Conservation (phyloP, 805 yeast species). For the Lachancea sp. region DNA sequence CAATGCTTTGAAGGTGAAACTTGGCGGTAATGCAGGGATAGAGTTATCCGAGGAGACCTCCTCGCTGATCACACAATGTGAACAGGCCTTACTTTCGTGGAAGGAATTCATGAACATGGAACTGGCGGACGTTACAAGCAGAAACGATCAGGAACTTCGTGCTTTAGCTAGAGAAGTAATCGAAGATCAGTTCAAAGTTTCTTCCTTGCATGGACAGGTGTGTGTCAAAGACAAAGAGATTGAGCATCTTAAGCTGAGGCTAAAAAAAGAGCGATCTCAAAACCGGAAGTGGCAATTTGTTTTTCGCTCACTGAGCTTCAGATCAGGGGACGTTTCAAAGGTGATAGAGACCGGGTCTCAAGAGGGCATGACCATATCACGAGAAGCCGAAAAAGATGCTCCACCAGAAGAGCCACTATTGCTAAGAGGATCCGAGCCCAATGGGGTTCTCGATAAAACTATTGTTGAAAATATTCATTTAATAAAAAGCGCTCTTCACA, state of each 20-base stretch:
- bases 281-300: background rate
- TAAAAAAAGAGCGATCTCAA: background rate
- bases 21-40: too few relatives aligned
- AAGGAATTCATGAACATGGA: background rate
- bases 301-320: background rate
- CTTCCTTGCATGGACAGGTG: conserved; percentile 11
- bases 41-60: too few relatives aligned
- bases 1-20: too few relatives aligned
- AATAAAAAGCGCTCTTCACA: conserved; percentile 2
- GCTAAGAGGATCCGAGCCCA: background rate
- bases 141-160: background rate
- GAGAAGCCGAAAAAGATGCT: background rate
- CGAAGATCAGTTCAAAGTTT: conserved; percentile 18
- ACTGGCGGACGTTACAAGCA: background rate
- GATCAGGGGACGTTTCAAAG: background rate
- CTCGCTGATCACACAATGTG: background rate
- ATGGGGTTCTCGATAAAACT: conserved; percentile 2
- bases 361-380: background rate
- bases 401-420: background rate
- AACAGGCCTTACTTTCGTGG: too few relatives aligned
- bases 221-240: conserved; percentile 1
- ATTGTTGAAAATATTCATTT: conserved; percentile 3
- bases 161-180: conserved; percentile 18
- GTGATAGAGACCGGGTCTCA: background rate
- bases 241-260: background rate